Evolutionary conservation across 1,139 yeast genomes (phyloP).

Genomic region (Protomyces inundatus): DNA sequence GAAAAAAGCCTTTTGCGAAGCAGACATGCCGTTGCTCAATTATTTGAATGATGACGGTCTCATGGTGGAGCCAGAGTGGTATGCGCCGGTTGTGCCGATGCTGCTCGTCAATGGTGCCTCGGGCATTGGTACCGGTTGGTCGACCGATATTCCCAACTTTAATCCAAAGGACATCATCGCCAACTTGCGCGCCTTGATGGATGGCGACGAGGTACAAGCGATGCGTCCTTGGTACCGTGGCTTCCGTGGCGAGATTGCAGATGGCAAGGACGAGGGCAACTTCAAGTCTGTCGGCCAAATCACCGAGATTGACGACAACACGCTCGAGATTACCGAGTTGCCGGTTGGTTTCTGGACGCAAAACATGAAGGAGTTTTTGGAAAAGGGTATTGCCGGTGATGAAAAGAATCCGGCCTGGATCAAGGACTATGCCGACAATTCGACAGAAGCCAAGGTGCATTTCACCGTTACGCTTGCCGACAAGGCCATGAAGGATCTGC

Average conservation of each 20-base stretch:
- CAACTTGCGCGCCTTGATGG: conserved; percentile 69
- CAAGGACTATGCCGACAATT: conserved; percentile 92
- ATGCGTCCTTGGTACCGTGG: conserved; percentile 96
- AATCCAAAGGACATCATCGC: conserved; percentile 78
- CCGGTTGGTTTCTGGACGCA: conserved; percentile 94
- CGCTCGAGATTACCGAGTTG: conserved; percentile 83
- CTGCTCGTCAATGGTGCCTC: conserved; percentile 90
- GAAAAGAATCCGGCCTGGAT: conserved; percentile 78
- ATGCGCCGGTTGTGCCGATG: conserved; percentile 88
- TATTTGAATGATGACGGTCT: conserved; percentile 91
- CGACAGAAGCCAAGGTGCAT: conserved; percentile 59
- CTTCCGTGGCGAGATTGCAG: conserved; percentile 81
- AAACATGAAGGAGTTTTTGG: conserved; percentile 75
- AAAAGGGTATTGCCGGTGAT: conserved; percentile 66
- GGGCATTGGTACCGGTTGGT: conserved; percentile 99
- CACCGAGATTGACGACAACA: conserved; percentile 72
- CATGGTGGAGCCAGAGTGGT: conserved; percentile 95
- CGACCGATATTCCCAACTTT: conserved; percentile 84
- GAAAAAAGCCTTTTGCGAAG: conserved; percentile 65
- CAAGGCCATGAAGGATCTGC: conserved; percentile 79
- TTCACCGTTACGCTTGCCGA: conserved; percentile 68
- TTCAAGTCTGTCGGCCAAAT: conserved; percentile 73
- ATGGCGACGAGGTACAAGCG: conserved; percentile 61
- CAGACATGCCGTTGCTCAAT: conserved; percentile 70
- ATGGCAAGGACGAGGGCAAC: conserved; percentile 48